A percentile compares a stretch with the other conserved stretches of the same genome.
phyloP scores from a whole-genome alignment of 495 filamentous ascomycete genomes.

The Lineolata rhizophorae region DNA sequence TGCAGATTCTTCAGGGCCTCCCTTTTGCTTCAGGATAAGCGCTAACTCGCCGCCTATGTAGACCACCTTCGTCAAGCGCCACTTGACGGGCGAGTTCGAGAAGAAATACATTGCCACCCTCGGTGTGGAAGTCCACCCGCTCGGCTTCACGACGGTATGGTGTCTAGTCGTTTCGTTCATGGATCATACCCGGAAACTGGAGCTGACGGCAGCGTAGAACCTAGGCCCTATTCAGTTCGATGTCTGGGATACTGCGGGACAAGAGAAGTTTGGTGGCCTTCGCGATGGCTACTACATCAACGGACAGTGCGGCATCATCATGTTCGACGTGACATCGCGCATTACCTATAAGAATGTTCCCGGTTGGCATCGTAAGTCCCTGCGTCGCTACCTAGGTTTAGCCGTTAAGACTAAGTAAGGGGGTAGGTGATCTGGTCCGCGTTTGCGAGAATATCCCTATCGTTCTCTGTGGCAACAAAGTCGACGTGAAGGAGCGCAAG shows the following conservation, averaged over 20 bases:
- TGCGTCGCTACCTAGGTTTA: too few relatives aligned
- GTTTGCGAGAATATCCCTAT: constrained; percentile 99
- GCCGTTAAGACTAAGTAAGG: neutral
- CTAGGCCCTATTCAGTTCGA: constrained; percentile 94
- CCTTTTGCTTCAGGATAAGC: neutral
- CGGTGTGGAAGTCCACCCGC: constrained; percentile 96
- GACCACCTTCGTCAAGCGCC: constrained; percentile 99
- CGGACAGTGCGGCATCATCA: constrained; percentile 99
- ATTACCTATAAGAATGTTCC: constrained; percentile 99
- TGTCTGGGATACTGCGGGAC: constrained; percentile 98
- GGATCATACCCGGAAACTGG: neutral
- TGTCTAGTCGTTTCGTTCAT: neutral
- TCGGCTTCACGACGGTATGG: constrained; percentile 78
- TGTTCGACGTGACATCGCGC: constrained; percentile 99
- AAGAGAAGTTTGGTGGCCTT: constrained; percentile 99
- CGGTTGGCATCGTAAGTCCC: constrained; percentile 97
- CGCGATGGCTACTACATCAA: constrained; percentile 99
- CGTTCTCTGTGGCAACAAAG: constrained; percentile 97
- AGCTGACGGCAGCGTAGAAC: constrained; percentile 44
- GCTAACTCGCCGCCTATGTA: constrained; percentile 20
- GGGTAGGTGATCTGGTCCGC: constrained; percentile 82
- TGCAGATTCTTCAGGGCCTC: neutral
- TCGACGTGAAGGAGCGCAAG: constrained; percentile 99
- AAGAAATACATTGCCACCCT: constrained; percentile 99
- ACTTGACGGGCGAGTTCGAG: constrained; percentile 98